Conservation (phyloP, 1,284 basidiomycete species). For the Rhizoctonia solani region DNA sequence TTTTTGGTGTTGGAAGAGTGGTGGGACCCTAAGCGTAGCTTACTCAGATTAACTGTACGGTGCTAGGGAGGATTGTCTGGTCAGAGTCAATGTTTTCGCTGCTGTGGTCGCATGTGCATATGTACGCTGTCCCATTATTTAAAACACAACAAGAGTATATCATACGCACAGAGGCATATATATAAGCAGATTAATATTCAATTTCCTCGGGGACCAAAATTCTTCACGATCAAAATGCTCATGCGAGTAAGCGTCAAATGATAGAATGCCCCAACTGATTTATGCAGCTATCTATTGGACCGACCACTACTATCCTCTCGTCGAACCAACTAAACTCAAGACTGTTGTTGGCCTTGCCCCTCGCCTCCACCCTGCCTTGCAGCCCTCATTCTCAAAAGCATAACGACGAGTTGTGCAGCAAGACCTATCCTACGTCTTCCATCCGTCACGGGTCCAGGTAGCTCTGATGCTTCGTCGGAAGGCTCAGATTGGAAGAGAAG, state of each 20-base stretch:
- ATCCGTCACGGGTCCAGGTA: constrained; percentile 7
- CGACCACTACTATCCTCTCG: no score
- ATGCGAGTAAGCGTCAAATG: no score
- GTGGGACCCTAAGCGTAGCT: constrained; percentile 17
- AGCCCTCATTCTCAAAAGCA: constrained; percentile 10
- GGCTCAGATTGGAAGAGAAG: not conserved
- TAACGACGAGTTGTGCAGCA: not conserved
- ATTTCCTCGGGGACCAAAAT: no score
- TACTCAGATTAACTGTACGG: constrained; percentile 7
- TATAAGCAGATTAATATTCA: no score
- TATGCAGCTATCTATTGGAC: no score
- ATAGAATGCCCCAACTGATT: no score
- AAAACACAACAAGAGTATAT: not conserved
- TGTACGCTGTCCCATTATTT: no score
- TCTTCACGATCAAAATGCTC: no score
- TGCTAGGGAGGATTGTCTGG: not conserved
- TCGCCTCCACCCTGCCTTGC: not conserved
- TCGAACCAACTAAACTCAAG: not conserved
- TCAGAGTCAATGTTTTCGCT: not conserved
- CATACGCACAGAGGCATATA: no score
- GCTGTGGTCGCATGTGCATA: not conserved
- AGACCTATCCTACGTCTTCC: not conserved
- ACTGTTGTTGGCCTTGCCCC: not conserved
- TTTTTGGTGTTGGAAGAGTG: constrained; percentile 25
- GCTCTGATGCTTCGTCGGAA: not conserved